Base-by-base conservation (phyloP, 2,329 filamentous ascomycete species). In the Nannizziopsis barbatae region DNA sequence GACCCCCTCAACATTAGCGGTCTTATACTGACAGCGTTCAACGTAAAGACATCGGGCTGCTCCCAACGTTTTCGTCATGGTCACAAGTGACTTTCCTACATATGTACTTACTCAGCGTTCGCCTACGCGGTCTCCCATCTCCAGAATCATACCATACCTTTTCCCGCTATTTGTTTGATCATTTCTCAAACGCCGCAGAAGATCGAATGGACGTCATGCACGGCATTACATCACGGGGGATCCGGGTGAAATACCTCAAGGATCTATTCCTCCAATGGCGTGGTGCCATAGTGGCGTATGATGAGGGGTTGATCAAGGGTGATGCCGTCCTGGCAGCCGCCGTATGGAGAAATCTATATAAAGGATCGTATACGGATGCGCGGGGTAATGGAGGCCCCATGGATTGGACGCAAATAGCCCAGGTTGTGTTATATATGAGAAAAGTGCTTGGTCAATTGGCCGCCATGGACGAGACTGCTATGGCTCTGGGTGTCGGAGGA, bases 31-130 rank as follows among this genome's bases (percentile, higher is more conserved):
- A 17, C 32, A 12, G 20, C 12, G 15, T 2, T 14, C 4, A 18
- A 36, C 8, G 36, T 14, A 37, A 11, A 94, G 86, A 82, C 45
- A 79, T 95, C 54, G 78, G 78, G 20, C 78, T 98, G 14, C 75
- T 77, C 30, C 86, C 88, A 0, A 96, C 88, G 0, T 98, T 98
- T 67, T 89, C 83, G 62, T 90, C 86, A 49, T 98, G 92, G 92
- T 86, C 88, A 15, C 89, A 96, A 67, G 83, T 96, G 39, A 92
- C 89, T 32, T 94, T 95, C 75, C 76, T 98, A 50, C 90, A 98
- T 72, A 84, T 98, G 76, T 96, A 95, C 73, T 77, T 95, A 50
- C 69, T 96, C 51, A 84, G 86, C 48, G 84, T 86, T 41, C 84
- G 89, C 49, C 72, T 95, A 58, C 84, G 92, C 55, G 82, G 81